Evolutionary conservation across 257 asterid genomes (phyloP), one percentile per base, ranked within the genome.

Genomic region (Catharanthus roseus): DNA sequence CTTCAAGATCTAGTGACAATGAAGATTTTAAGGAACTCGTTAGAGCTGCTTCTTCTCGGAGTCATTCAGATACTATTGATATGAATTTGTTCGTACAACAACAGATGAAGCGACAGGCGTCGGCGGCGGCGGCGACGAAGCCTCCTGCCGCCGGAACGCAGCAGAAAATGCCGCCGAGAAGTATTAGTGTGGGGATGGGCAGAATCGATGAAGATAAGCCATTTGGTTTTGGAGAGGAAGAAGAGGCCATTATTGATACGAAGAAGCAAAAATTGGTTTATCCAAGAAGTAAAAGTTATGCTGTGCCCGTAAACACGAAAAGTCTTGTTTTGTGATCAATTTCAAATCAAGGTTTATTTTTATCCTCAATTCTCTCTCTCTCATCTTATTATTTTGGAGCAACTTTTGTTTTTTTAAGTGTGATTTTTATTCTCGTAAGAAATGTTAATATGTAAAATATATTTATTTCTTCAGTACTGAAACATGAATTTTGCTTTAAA

Each of bases 181-280:
- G 97, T 75, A 33, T 39, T 69, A 91, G 96, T 23, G 97, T 88
- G 0, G 96, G 86, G 0, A 89, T 93, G 92, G 97, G 93, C 10
- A 89, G 83, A 60, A 93, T 93, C 36, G 99, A 91, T 63, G 99
- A 93, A 53, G 99, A 93, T 0, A 74, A 72, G 3, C 89, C 97
- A 55, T 75, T 80, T 42, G 75, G 70, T 77, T 82, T 82, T 54
- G 84, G 81, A 10, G 91, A 82, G 13, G 82, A 76, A 3, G 38
- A 63, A n/a, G 23, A 42, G 5, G 47, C 3, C 42, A 8, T n/a
- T n/a, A n/a, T 58, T 68, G 72, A 62, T 2, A 23, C 41, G 49
- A 85, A 3, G 3, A 38, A 79, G 39, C 72, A 67, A n/a, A 77
- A 78, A 5, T 33, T 68, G 18, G 80, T 75, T 29, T 87, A 62